Base-by-base conservation (phyloP, 192 early-diverging fungal species). In the Dimargaris xerosporica region DNA sequence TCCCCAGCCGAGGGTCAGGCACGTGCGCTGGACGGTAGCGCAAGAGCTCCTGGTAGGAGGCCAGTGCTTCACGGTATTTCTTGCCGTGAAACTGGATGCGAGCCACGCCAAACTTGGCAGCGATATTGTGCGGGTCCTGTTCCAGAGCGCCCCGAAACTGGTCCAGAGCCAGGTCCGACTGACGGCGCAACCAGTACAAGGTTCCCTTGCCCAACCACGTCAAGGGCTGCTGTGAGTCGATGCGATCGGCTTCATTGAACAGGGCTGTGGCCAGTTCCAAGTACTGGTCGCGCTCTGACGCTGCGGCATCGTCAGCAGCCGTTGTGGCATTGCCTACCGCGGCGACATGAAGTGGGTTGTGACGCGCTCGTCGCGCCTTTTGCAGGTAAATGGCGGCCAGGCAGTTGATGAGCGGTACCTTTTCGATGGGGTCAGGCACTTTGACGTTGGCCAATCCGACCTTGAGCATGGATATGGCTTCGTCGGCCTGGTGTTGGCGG, bases 331-430 rank as follows among this genome's bases (percentile, higher is more conserved):
- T 43, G 19, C 41, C 50, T 43, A n/a, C 60, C 12, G 61, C 44
- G 7, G 47, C 52, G 21, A 28, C 26, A 3, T 25, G 26, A 10
- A 34, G 56, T 39, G 54, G 28, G 17, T 62, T 62, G 62, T 47
- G 62, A 48, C 46, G 50, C 45, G 45, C 52, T 17, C 26, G 26
- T 60, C 76, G 76, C 44, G 86, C 85, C 65, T 78, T 75, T 53
- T 86, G 79, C 62, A 94, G 85, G 67, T 88, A 77, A 23, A 87
- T 81, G 46, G 81, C 82, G 13, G 90, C 88, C 45, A 91, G 73
- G 9, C 83, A 67, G 44, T 81, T 88, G 19, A 90, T 77, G 2
- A 94, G 73, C 7, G 85, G 85, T 17, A 90, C 71, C 43, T 82
- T 83, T 13, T 66, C 67, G 12, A 66, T 62, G 67, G 66, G 67